Percentiles rank a stretch among this genome's conserved stretches.
Evolutionary conservation across 2,329 filamentous ascomycete species (phyloP).

Genomic region (Sclerotinia borealis): DNA sequence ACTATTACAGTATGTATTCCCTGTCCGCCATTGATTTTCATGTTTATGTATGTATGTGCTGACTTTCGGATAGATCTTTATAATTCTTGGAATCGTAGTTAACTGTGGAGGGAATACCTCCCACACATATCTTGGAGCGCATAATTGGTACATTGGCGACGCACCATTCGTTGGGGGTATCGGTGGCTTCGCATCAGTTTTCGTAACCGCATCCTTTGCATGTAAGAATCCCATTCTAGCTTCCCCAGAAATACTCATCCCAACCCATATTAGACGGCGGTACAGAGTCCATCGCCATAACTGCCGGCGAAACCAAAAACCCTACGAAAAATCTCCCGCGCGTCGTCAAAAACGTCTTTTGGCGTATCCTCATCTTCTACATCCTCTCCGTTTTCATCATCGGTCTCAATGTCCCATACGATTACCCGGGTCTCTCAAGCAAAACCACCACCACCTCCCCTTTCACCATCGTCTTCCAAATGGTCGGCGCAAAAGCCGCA

Average conservation of each 20-base stretch:
- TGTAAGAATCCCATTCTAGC: conserved; percentile 36
- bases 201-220: conserved; percentile 55
- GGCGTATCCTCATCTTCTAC: conserved; percentile 46
- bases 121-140: conserved; percentile 50
- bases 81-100: conserved; percentile 55
- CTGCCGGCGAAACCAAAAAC: conserved; percentile 59
- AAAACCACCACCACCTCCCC: conserved; percentile 44
- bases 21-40: background rate
- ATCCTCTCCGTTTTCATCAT: conserved; percentile 48
- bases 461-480: conserved; percentile 56
- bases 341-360: conserved; percentile 61
- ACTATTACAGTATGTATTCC: conserved; percentile 40
- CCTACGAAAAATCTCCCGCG: conserved; percentile 54
- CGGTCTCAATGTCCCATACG: conserved; percentile 54
- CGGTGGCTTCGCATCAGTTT: conserved; percentile 59
- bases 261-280: conserved; percentile 41
- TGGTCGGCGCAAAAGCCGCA: conserved; percentile 48
- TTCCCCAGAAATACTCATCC: background rate
- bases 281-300: conserved; percentile 60
- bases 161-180: conserved; percentile 61
- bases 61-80: conserved; percentile 43
- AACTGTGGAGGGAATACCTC: conserved; percentile 51
- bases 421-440: conserved; percentile 39
- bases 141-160: conserved; percentile 52
- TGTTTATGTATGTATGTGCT: background rate